Conservation (phyloP, 352 stramenopile species). For the Thraustochytrium sp. region DNA sequence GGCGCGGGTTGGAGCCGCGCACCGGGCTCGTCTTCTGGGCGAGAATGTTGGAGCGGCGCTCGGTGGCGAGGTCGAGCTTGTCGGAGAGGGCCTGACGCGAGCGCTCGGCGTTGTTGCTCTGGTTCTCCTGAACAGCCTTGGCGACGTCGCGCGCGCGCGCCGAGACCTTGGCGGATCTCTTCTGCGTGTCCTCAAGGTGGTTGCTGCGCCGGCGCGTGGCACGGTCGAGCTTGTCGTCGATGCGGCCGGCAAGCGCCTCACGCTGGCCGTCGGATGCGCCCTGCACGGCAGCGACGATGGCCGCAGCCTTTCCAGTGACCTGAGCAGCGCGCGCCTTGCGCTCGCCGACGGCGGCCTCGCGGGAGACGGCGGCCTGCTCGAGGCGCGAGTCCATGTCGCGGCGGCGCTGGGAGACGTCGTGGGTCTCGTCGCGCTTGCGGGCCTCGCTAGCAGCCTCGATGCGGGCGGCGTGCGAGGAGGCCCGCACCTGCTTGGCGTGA, state of each 20-base stretch:
- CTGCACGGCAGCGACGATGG: neutral
- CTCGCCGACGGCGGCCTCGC: neutral
- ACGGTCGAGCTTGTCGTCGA: conserved; percentile 19
- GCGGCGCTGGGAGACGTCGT: neutral
- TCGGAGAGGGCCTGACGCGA: neutral
- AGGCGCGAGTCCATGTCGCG: neutral
- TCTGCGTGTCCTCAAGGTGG: neutral
- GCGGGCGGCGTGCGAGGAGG: neutral
- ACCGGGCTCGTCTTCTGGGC: conserved; percentile 18
- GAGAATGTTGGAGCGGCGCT: neutral
- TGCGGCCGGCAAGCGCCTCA: conserved; percentile 13
- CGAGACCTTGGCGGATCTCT: neutral
- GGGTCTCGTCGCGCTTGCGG: neutral
- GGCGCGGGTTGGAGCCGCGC: neutral
- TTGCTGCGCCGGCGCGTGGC: neutral
- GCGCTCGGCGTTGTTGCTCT: neutral
- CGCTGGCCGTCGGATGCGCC: neutral
- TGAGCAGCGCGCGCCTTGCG: neutral
- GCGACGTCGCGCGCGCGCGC: neutral
- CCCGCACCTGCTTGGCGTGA: conserved; percentile 22
- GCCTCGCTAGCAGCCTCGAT: conserved; percentile 18
- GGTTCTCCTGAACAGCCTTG: neutral
- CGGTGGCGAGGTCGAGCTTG: conserved; percentile 28
- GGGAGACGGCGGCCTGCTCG: neutral
- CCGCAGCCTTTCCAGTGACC: neutral